Percentiles rank a stretch among this genome's conserved stretches.
phyloP scores from a whole-genome alignment of 495 filamentous ascomycete species.

The Rhizodiscina lignyota region DNA sequence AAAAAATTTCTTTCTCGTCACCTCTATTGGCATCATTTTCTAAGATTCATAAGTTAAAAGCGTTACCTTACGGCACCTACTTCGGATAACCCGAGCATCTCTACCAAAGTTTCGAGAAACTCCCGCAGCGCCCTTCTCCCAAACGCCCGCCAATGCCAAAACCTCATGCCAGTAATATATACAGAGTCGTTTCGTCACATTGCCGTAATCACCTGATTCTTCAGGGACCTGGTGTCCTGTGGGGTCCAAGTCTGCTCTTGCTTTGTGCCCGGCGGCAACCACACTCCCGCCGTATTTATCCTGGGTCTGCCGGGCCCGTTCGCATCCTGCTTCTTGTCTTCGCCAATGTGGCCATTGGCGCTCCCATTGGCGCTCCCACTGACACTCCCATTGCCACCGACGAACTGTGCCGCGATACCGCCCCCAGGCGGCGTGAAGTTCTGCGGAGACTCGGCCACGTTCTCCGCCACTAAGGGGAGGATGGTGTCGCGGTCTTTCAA shows the following conservation, averaged over 20 bases:
- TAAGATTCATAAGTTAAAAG: too few species aligned
- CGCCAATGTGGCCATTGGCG: constrained; percentile 1
- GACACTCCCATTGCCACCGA: constrained; percentile 1
- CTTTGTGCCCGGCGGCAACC: constrained; percentile 16
- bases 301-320: constrained; percentile 1
- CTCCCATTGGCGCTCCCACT: constrained; percentile 3
- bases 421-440: constrained; percentile 3
- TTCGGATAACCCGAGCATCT: too few species aligned
- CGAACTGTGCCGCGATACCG: neutral
- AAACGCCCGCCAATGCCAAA: too few species aligned
- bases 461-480: constrained; percentile 48
- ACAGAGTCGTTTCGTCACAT: too few species aligned
- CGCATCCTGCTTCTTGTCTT: constrained; percentile 11
- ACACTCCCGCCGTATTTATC: constrained; percentile 3
- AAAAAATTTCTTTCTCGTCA: too few species aligned
- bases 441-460: constrained; percentile 1
- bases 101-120: too few species aligned
- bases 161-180: too few species aligned
- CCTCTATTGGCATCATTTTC: too few species aligned
- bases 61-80: too few species aligned
- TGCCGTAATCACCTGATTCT: too few species aligned
- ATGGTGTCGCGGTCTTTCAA: constrained; percentile 43
- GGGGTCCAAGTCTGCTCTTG: constrained; percentile 13
- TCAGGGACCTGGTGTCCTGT: too few species aligned
- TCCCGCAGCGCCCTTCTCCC: too few species aligned